Percentiles rank a stretch among this genome's conserved stretches.
Conservation (phyloP, 2,329 filamentous ascomycete genomes). For the Cytospora leucostoma region DNA sequence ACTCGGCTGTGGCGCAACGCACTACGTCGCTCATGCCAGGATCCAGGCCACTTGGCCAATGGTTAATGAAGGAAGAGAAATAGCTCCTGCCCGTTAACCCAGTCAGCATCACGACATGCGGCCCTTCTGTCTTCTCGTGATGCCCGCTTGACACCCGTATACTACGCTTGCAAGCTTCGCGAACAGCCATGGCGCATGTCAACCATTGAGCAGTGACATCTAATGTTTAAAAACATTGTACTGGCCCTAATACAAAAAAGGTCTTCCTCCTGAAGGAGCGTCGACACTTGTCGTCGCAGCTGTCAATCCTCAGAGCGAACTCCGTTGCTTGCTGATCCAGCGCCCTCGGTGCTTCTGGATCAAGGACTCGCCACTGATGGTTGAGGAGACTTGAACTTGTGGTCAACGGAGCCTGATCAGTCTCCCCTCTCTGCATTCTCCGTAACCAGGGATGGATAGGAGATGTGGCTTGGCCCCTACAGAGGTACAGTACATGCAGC, state of each 20-base stretch:
- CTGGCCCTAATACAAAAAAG: neutral
- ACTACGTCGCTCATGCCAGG: neutral
- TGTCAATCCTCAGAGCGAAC: slow-evolving; percentile 37
- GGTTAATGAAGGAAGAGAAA: slow-evolving; percentile 17
- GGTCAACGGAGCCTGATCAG: slow-evolving; percentile 17
- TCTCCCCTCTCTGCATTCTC: slow-evolving; percentile 12
- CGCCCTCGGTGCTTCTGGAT: slow-evolving; percentile 12
- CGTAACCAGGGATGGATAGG: slow-evolving; percentile 23
- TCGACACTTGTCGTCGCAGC: slow-evolving; percentile 36
- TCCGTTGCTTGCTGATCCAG: slow-evolving; percentile 30
- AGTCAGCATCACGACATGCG: slow-evolving; percentile 29
- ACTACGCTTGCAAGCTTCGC: neutral
- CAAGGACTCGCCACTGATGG: slow-evolving; percentile 22
- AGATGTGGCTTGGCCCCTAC: slow-evolving; percentile 20
- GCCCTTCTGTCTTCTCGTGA: neutral
- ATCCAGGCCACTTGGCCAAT: slow-evolving; percentile 6
- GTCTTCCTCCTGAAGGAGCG: slow-evolving; percentile 19
- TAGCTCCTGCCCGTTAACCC: slow-evolving; percentile 31
- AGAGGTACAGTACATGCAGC: slow-evolving; percentile 27
- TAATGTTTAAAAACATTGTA: slow-evolving; percentile 5
- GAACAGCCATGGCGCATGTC: slow-evolving; percentile 4
- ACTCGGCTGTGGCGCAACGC: slow-evolving; percentile 18
- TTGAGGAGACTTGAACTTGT: slow-evolving; percentile 13
- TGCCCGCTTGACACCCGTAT: slow-evolving; percentile 9
- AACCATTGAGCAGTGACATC: slow-evolving; percentile 11